These are phyloP conservation scores for Polychaeton citri DNA, from an alignment of 2,329 filamentous ascomycete genomes.

Conservation along the genomic window DNA sequence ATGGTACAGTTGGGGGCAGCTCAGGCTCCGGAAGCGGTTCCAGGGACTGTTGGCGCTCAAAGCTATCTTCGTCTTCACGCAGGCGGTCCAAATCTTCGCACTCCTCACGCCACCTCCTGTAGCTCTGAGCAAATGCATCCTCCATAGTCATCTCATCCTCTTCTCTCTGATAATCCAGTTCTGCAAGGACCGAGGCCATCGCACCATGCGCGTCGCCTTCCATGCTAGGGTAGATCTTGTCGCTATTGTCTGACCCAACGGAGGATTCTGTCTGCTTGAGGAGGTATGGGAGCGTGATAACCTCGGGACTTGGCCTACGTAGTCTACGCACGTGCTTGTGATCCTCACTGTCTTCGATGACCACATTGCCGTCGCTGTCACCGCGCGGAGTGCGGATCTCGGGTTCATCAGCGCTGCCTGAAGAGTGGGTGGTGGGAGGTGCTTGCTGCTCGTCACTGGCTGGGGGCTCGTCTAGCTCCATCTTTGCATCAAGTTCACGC, in stretches of 20 bases:
- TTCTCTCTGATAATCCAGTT: slow-evolving; percentile 15
- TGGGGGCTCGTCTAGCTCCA: slow-evolving; percentile 13
- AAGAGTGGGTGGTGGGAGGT: slow-evolving; percentile 12
- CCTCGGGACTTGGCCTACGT: slow-evolving; percentile 26
- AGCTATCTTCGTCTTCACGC: slow-evolving; percentile 24
- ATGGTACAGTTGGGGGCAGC: slow-evolving; percentile 8
- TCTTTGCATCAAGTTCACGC: slow-evolving; percentile 8
- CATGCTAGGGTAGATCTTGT: slow-evolving; percentile 8
- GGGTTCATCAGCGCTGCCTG: slow-evolving; percentile 17
- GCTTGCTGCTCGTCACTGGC: slow-evolving; percentile 2
- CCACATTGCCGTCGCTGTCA: slow-evolving; percentile 12
- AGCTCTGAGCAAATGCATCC: slow-evolving; percentile 23
- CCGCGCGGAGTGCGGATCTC: slow-evolving; percentile 21
- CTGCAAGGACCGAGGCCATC: slow-evolving; percentile 18
- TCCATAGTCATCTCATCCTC: slow-evolving; percentile 11
- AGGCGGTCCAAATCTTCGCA: slow-evolving; percentile 28
- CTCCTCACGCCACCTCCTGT: slow-evolving; percentile 28
- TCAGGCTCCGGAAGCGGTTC: slow-evolving; percentile 34
- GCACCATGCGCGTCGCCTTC: slow-evolving; percentile 21
- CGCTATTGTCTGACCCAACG: neutral
- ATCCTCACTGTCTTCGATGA: slow-evolving; percentile 13
- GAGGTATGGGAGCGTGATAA: slow-evolving; percentile 32
- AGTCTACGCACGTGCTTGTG: slow-evolving; percentile 6
- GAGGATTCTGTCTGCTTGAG: slow-evolving; percentile 17
- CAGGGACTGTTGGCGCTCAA: slow-evolving; percentile 20